Evolutionary conservation across 148 eudicot genomes (phyloP), one percentile per base, ranked within the genome.

Genomic region (Selenicereus undatus): DNA sequence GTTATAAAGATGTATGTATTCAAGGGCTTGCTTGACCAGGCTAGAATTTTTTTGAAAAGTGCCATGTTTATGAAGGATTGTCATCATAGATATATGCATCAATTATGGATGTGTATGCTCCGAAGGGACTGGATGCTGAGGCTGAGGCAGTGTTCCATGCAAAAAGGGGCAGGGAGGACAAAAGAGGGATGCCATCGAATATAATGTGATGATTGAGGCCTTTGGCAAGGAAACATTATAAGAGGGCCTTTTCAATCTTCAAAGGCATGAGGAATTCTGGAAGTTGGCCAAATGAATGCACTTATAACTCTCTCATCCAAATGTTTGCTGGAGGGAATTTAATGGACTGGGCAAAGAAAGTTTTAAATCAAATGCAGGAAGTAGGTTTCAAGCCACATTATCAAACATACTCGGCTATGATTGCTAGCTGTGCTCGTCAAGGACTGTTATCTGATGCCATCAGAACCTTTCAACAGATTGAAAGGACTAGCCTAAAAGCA

Each of bases 211-310:
- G 90, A 85, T 94, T 79, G 93, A 94, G 84, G 97, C 95, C 45
- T 93, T 88, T 88, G 98, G 98, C 56, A 91, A 81, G 84, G 98
- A 86, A 88, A 76, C 89, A 89, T 42, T 93, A 88, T 78, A 97
- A 91, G 78, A 93, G 89, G 83, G 98, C 97, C 27, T 85, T 90
- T 36, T 88, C 89, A 14, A 88, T 90, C 79, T 91, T 92, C 83
- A 92, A 83, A 86, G 87, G 88, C 78, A 94, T 94, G 98, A 92
- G 88, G 84, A 88, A 86, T 82, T 86, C 79, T 35, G 97, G 98
- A 74, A 88, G 89, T 50, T 94, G 98, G 98, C 98, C 98, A 32
- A 95, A 93, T 83, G 91, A 86, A 29, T 91, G 95, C 83, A 93
- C 97, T 13, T 94, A 91, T 76, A 92, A 93, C 81, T 88, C 98